Conservation (phyloP, 805 yeast genomes). For the Phaffomyces thermotolerans region DNA sequence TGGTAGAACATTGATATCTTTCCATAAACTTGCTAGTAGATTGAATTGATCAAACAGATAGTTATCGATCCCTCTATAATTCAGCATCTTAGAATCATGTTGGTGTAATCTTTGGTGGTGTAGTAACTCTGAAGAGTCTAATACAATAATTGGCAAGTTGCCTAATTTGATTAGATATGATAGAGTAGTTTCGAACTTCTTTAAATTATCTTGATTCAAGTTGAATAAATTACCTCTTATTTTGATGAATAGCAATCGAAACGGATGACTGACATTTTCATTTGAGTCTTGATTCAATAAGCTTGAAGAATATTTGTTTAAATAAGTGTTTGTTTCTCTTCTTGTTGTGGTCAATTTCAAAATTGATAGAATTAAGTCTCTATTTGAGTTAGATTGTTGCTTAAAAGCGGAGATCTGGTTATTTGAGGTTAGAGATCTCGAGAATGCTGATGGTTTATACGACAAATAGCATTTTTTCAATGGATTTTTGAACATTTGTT, state of each 20-base stretch:
- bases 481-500: not conserved
- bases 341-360: slow-evolving; percentile 88
- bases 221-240: slow-evolving; percentile 20
- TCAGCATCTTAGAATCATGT: slow-evolving; percentile 13
- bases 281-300: not conserved
- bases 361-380: slow-evolving; percentile 75
- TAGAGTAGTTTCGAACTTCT: slow-evolving; percentile 14
- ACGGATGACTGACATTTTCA: slow-evolving; percentile 21
- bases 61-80: slow-evolving; percentile 12
- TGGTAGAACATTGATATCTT: not conserved
- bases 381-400: slow-evolving; percentile 36
- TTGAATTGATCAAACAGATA: slow-evolving; percentile 17
- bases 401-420: slow-evolving; percentile 1
- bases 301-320: slow-evolving; percentile 54
- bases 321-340: slow-evolving; percentile 79
- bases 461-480: no score
- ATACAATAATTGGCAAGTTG: slow-evolving; percentile 15
- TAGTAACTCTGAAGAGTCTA: slow-evolving; percentile 15
- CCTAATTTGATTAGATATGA: slow-evolving; percentile 19
- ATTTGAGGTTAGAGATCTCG: not conserved
- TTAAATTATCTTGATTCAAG: slow-evolving; percentile 9
- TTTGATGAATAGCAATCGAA: slow-evolving; percentile 23
- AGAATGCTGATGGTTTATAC: not conserved
- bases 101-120: slow-evolving; percentile 1
- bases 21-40: not conserved